phyloP scores from a whole-genome alignment of 2,329 filamentous ascomycete species.

The Neonectria neomacrospora region DNA sequence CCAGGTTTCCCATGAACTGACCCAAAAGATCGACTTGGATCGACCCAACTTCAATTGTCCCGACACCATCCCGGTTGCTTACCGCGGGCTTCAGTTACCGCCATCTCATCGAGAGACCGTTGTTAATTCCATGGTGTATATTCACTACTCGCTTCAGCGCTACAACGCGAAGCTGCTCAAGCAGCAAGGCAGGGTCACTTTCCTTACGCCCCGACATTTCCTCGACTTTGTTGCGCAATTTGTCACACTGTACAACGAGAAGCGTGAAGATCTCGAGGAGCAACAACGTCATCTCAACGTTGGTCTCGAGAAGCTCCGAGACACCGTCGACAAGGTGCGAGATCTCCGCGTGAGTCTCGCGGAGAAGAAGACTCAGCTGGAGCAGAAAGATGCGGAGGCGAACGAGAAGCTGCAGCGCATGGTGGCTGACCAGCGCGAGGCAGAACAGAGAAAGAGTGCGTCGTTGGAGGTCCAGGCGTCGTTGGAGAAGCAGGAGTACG shows the following conservation, averaged over 20 bases:
- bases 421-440: constrained; percentile 95
- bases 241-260: constrained; percentile 96
- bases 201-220: constrained; percentile 95
- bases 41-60: constrained; percentile 86
- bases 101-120: constrained; percentile 91
- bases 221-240: constrained; percentile 98
- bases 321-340: constrained; percentile 96
- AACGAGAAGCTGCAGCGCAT: constrained; percentile 98
- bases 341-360: constrained; percentile 91
- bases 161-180: constrained; percentile 91
- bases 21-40: constrained; percentile 95
- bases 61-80: constrained; percentile 92
- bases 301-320: constrained; percentile 94
- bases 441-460: constrained; percentile 87
- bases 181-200: constrained; percentile 92
- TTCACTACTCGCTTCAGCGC: constrained; percentile 91
- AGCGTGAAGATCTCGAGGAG: constrained; percentile 97
- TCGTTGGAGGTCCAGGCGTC: constrained; percentile 90
- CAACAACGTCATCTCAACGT: constrained; percentile 98
- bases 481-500: constrained; percentile 87
- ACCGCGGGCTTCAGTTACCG: constrained; percentile 84
- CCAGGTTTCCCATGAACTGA: constrained; percentile 96
- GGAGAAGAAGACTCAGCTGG: constrained; percentile 92
- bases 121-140: constrained; percentile 98
- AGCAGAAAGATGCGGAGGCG: constrained; percentile 93